Evolutionary conservation across 768 basidiomycete genomes (phyloP).

Genomic region (Mrakia gelida): DNA sequence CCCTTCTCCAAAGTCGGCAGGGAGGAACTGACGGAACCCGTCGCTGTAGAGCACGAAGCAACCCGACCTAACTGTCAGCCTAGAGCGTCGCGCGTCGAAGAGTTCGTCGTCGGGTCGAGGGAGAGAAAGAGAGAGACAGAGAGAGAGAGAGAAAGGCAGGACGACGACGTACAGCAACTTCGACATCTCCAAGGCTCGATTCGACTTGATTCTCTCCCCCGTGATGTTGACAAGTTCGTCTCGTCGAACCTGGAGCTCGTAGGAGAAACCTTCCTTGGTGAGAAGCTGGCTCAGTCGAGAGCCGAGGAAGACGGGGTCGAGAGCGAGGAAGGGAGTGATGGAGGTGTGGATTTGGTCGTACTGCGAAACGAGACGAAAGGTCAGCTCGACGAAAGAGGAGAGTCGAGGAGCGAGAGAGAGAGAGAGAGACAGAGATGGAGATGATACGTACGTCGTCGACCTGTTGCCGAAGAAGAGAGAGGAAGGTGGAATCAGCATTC

Average conservation of each 20-base stretch:
- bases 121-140: too few relatives aligned
- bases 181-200: neutral
- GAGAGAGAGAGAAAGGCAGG: too few relatives aligned
- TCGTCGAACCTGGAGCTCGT: neutral
- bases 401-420: too few relatives aligned
- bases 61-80: neutral
- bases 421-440: neutral
- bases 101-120: too few relatives aligned
- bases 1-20: slow-evolving; percentile 18
- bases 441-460: slow-evolving; percentile 9
- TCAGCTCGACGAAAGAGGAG: neutral
- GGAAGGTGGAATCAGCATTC: too few relatives aligned
- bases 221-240: neutral
- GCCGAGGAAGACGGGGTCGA: slow-evolving; percentile 34
- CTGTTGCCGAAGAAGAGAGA: too few relatives aligned
- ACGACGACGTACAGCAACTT: neutral
- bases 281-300: slow-evolving; percentile 27
- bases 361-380: neutral
- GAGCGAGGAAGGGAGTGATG: slow-evolving; percentile 38
- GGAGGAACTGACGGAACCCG: slow-evolving; percentile 13
- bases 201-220: neutral
- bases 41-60: neutral
- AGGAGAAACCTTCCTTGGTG: neutral
- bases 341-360: slow-evolving; percentile 39
- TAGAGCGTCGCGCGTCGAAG: neutral